A percentile compares a stretch with the other conserved stretches of the same genome.
phyloP scores from a whole-genome alignment of 2,329 filamentous ascomycete species.

The Parafenestella ontariensis region DNA sequence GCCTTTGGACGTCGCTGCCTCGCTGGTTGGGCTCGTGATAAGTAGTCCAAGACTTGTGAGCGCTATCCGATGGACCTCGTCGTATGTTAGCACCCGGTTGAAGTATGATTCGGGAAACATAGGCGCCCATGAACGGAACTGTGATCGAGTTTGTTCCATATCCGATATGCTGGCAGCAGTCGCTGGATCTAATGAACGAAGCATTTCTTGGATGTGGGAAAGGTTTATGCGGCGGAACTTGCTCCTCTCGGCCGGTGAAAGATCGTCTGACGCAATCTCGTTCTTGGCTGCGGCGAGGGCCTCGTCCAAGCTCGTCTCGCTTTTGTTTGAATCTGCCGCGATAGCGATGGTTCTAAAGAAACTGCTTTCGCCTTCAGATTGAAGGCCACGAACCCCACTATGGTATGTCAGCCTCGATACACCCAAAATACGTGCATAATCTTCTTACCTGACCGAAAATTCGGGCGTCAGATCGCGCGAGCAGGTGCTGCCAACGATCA shows the following conservation, averaged over 20 bases:
- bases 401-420: slow-evolving; percentile 8
- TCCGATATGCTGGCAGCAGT: slow-evolving; percentile 32
- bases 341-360: slow-evolving; percentile 47
- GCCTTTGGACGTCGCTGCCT: slow-evolving; percentile 2
- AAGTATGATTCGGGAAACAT: slow-evolving; percentile 43
- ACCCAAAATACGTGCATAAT: neutral
- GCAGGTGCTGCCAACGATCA: slow-evolving; percentile 80
- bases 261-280: slow-evolving; percentile 9
- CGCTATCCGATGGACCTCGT: slow-evolving; percentile 67
- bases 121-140: slow-evolving; percentile 21
- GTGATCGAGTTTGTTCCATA: slow-evolving; percentile 25
- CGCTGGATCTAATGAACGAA: slow-evolving; percentile 55
- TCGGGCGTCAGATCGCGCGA: slow-evolving; percentile 57
- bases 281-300: slow-evolving; percentile 11
- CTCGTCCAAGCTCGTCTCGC: slow-evolving; percentile 20
- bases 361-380: slow-evolving; percentile 47
- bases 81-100: slow-evolving; percentile 63
- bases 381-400: slow-evolving; percentile 54
- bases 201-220: slow-evolving; percentile 69
- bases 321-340: slow-evolving; percentile 24
- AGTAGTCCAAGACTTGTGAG: slow-evolving; percentile 59
- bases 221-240: slow-evolving; percentile 64
- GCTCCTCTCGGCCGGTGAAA: slow-evolving; percentile 22
- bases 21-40: slow-evolving; percentile 22
- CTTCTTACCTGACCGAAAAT: slow-evolving; percentile 44